Evolutionary conservation across 192 early-diverging fungal genomes (phyloP).

Genomic region (Coemansia sp.): DNA sequence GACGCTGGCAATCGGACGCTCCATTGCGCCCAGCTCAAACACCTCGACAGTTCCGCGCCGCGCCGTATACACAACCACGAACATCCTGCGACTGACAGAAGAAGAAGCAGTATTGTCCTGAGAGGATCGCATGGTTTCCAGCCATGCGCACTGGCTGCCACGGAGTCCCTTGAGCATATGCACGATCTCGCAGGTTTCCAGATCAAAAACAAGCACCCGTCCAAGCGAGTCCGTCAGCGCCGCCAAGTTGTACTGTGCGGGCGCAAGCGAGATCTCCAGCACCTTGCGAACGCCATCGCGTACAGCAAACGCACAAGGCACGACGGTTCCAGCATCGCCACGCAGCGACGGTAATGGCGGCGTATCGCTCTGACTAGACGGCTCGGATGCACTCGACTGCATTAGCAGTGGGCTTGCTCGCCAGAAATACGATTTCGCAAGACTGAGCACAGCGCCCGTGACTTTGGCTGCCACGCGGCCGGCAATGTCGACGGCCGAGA

Average conservation of each 20-base stretch:
- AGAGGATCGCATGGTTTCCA: slow-evolving; percentile 17
- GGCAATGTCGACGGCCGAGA: slow-evolving; percentile 44
- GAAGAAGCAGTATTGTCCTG: background rate
- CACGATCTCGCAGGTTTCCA: slow-evolving; percentile 38
- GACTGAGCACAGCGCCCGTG: slow-evolving; percentile 40
- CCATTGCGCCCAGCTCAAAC: slow-evolving; percentile 26
- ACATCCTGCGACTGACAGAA: slow-evolving; percentile 10
- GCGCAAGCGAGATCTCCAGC: slow-evolving; percentile 39
- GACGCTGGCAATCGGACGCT: slow-evolving; percentile 28
- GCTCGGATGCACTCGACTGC: background rate
- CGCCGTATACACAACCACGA: slow-evolving; percentile 36
- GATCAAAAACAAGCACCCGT: slow-evolving; percentile 35
- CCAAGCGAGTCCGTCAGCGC: slow-evolving; percentile 48
- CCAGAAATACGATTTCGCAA: slow-evolving; percentile 49
- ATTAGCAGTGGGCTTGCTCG: slow-evolving; percentile 14
- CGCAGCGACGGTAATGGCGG: background rate
- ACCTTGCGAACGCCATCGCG: slow-evolving; percentile 44
- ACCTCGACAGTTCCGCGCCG: slow-evolving; percentile 35
- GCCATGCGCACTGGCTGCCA: slow-evolving; percentile 51
- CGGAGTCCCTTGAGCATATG: slow-evolving; percentile 51
- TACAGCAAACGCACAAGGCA: slow-evolving; percentile 37
- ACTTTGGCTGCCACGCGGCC: slow-evolving; percentile 41
- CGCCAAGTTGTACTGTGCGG: slow-evolving; percentile 27
- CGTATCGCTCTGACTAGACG: slow-evolving; percentile 7
- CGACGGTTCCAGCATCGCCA: slow-evolving; percentile 21